A percentile compares a stretch with the other conserved stretches of the same genome.
phyloP scores from a whole-genome alignment of 768 basidiomycete species.

The Nevesoporus exiguus region DNA sequence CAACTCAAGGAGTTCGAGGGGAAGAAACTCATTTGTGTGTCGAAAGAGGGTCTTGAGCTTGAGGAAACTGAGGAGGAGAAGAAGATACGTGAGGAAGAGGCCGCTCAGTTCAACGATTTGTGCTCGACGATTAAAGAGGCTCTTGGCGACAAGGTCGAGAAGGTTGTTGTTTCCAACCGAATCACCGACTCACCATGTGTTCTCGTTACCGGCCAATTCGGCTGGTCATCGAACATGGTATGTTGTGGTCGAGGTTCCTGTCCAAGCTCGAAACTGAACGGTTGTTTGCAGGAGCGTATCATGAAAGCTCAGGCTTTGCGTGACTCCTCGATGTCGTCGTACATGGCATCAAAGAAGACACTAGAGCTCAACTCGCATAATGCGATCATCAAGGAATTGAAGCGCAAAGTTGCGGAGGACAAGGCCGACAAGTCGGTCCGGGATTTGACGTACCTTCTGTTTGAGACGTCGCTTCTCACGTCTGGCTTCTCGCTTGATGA shows the following conservation, averaged over 20 bases:
- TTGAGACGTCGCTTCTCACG: slow-evolving; percentile 94
- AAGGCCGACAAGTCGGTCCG: slow-evolving; percentile 98
- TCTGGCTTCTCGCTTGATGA: slow-evolving; percentile 96
- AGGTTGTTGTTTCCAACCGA: slow-evolving; percentile 97
- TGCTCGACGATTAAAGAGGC: slow-evolving; percentile 97
- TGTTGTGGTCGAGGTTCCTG: slow-evolving; percentile 16
- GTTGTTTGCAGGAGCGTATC: slow-evolving; percentile 70
- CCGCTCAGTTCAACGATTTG: slow-evolving; percentile 77
- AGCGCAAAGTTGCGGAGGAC: slow-evolving; percentile 93
- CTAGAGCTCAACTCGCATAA: slow-evolving; percentile 92
- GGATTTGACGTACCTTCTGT: slow-evolving; percentile 92
- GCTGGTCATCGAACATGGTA: slow-evolving; percentile 99
- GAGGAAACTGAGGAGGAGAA: slow-evolving; percentile 99
- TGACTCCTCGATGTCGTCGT: slow-evolving; percentile 96
- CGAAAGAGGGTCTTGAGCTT: slow-evolving; percentile 98
- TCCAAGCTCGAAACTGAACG: background rate
- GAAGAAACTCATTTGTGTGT: slow-evolving; percentile 96
- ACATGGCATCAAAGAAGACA: slow-evolving; percentile 99
- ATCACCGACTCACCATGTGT: slow-evolving; percentile 96
- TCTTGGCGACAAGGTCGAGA: slow-evolving; percentile 99
- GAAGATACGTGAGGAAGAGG: slow-evolving; percentile 82
- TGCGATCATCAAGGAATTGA: slow-evolving; percentile 94
- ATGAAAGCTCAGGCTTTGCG: slow-evolving; percentile 99
- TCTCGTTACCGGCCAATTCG: slow-evolving; percentile 97
- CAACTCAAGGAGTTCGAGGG: slow-evolving; percentile 99